Base-by-base conservation (phyloP, 148 eudicot species). In the Bassia scoparia region DNA sequence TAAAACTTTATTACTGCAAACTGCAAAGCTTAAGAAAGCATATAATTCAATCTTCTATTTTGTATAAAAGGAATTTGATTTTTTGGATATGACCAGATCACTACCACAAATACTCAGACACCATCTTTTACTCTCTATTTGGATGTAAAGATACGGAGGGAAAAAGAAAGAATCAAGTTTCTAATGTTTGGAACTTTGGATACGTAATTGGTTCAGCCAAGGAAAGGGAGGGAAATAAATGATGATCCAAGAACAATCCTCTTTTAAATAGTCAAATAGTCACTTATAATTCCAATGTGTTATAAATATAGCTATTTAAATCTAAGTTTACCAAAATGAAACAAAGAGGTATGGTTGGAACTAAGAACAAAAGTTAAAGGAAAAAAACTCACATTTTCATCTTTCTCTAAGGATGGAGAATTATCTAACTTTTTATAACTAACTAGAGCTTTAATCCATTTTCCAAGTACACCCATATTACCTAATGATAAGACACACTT, bases 371-470 rank as follows among this genome's bases (percentile, higher is more conserved):
- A 50, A 48, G 62, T 52, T 29, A 4, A 67, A 74, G 41, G n/a
- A 74, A 23, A 31, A 23, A 60, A 55, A 31, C 74, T 48, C 61
- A 74, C 82, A 26, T 70, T 79, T 30, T 76, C 92, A 73, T 82
- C 83, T 68, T 84, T 85, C 67, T 85, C 92, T 4, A 85, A 76
- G 58, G 86, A 79, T 3, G 78, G 80, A 24, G 90, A 83, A 78
- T 84, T 90, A 34, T 90, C 93, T 30, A 90, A 73, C 74, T 89
- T 93, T 84, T 85, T 93, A 17, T 83, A 81, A 61, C 98, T 92
- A 81, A 93, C 84, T 81, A 93, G 82, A 29, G 92, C 88, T 78
- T 75, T 93, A 62, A 93, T 81, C 98, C 98, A 93, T 81, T 87
- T 93, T 56, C 85, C 86, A 17, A 96, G 85, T 50, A 86, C 89